Evolutionary conservation across 306 rosid species (phyloP).

Genomic region (Pachyrhizus erosus): DNA sequence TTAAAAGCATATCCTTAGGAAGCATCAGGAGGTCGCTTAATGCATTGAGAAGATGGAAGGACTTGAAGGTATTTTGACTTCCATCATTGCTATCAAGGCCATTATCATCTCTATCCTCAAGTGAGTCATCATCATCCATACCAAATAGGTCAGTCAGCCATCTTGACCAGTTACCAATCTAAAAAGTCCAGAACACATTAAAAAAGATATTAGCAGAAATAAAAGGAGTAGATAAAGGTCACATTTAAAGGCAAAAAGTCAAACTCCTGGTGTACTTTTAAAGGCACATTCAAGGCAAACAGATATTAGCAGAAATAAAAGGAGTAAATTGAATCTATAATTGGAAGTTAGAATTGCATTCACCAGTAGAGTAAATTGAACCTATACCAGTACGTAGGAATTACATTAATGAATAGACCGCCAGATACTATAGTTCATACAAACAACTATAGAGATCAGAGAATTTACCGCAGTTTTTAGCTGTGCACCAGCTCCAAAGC

Average conservation of each 20-base stretch:
- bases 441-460: conserved; percentile 3
- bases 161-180: conserved; percentile 99
- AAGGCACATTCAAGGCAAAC: neutral
- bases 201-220: too few relatives aligned
- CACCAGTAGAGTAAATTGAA: neutral
- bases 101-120: conserved; percentile 53
- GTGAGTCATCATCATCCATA: conserved; percentile 74
- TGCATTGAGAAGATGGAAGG: conserved; percentile 87
- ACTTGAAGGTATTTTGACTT: conserved; percentile 67
- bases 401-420: neutral
- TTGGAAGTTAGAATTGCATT: conserved; percentile 19
- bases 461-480: conserved; percentile 84
- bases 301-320: conserved; percentile 13
- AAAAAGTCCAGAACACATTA: conserved; percentile 40
- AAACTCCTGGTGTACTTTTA: conserved; percentile 4
- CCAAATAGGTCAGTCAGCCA: conserved; percentile 90
- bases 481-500: conserved; percentile 96
- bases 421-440: conserved; percentile 10
- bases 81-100: conserved; percentile 50
- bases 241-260: neutral
- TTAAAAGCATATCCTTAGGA: conserved; percentile 95
- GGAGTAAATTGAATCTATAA: conserved; percentile 6
- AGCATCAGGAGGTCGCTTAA: conserved; percentile 98
- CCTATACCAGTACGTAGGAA: neutral
- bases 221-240: too few relatives aligned